phyloP scores from a whole-genome alignment of 768 basidiomycete species.

The Obba rivulosa region DNA sequence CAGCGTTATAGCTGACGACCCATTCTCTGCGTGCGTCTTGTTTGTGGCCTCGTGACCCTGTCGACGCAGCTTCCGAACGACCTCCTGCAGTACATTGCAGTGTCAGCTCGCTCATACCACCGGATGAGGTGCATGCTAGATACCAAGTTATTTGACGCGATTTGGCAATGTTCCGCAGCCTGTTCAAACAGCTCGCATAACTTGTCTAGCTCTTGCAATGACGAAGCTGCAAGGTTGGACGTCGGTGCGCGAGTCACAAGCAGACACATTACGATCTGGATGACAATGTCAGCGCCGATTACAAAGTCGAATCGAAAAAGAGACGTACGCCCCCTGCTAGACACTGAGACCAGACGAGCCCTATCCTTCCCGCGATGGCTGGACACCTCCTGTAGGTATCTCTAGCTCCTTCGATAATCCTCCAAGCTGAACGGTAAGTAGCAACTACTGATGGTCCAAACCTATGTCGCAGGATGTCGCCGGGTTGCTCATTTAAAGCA shows the following conservation, averaged over 20 bases:
- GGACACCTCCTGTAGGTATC: slow-evolving; percentile 37
- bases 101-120: not conserved
- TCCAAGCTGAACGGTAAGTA: slow-evolving; percentile 67
- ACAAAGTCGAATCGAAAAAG: not conserved
- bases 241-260: slow-evolving; percentile 32
- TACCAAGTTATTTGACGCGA: slow-evolving; percentile 24
- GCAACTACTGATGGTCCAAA: slow-evolving; percentile 69
- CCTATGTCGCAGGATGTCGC: slow-evolving; percentile 52
- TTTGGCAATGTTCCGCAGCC: slow-evolving; percentile 18
- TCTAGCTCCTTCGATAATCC: slow-evolving; percentile 47
- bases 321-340: slow-evolving; percentile 59
- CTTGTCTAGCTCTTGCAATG: slow-evolving; percentile 31
- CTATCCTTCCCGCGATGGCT: slow-evolving; percentile 38
- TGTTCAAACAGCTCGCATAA: slow-evolving; percentile 26
- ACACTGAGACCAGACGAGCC: slow-evolving; percentile 59
- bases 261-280: slow-evolving; percentile 39
- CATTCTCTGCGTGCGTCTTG: slow-evolving; percentile 13
- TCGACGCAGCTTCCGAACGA: slow-evolving; percentile 23
- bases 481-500: slow-evolving; percentile 54
- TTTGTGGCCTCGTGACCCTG: slow-evolving; percentile 26
- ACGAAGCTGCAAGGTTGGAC: slow-evolving; percentile 29
- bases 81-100: slow-evolving; percentile 14
- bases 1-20: slow-evolving; percentile 5
- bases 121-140: not conserved
- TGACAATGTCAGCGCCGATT: not conserved